phyloP scores from a whole-genome alignment of 768 basidiomycete genomes.

The Amyloporia xantha region DNA sequence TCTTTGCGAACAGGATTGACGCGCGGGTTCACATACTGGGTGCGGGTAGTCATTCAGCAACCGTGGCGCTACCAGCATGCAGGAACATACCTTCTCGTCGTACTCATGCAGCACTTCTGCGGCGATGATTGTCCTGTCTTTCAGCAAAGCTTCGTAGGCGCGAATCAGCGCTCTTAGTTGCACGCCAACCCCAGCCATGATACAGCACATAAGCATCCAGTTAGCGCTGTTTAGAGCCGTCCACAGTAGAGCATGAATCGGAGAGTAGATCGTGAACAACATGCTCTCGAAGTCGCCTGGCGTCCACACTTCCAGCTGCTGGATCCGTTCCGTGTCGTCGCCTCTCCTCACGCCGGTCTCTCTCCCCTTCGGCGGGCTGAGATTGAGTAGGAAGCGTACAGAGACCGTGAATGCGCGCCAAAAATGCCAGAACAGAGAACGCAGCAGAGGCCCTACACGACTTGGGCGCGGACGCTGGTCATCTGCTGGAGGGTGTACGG shows the following conservation, averaged over 20 bases:
- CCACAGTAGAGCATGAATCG: conserved; percentile 71
- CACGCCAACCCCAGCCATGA: conserved; percentile 58
- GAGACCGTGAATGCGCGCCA: conserved; percentile 51
- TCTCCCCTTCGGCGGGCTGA: conserved; percentile 38
- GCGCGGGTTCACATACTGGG: conserved; percentile 78
- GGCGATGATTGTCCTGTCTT: conserved; percentile 69
- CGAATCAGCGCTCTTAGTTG: conserved; percentile 46
- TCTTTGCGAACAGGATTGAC: conserved; percentile 71
- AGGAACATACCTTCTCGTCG: conserved; percentile 57
- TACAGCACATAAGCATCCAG: conserved; percentile 65
- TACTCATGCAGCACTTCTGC: conserved; percentile 84
- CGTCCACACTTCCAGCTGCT: conserved; percentile 73
- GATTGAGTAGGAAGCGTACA: conserved; percentile 63
- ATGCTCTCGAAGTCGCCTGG: conserved; percentile 66
- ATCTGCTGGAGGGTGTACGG: conserved; percentile 16
- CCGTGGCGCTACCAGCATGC: background rate
- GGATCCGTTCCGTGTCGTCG: conserved; percentile 37
- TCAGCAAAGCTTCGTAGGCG: conserved; percentile 59
- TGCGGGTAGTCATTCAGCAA: too few species aligned
- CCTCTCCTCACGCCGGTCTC: conserved; percentile 8
- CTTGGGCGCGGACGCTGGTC: conserved; percentile 35
- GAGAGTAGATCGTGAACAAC: conserved; percentile 73
- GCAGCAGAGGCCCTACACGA: conserved; percentile 31
- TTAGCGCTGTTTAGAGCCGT: conserved; percentile 61
- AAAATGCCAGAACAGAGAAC: conserved; percentile 18